Evolutionary conservation across 306 rosid species (phyloP).

Genomic region (Purshia tridentata): DNA sequence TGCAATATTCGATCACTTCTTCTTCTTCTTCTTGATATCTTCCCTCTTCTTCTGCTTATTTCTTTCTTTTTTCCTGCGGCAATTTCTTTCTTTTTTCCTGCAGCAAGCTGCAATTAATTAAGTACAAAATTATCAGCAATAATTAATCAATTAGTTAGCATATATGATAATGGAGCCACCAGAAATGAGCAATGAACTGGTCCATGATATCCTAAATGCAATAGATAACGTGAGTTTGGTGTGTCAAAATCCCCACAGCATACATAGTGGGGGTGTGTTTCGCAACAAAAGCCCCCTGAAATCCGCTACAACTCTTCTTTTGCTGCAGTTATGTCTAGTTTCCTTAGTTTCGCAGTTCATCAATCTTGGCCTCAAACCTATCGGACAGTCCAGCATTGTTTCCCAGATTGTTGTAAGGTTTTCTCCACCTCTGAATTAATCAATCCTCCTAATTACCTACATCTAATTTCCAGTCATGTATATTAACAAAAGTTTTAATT

Average conservation of each 20-base stretch:
- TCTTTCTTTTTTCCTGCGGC: neutral
- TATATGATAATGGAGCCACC: no score
- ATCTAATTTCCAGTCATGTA: no score
- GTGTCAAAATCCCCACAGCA: conserved; percentile 38
- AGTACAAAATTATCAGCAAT: no score
- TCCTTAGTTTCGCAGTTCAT: conserved; percentile 33
- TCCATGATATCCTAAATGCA: neutral
- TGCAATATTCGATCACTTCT: neutral
- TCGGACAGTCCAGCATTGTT: conserved; percentile 68
- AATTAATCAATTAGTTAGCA: no score
- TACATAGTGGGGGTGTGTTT: neutral
- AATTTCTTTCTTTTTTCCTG: neutral
- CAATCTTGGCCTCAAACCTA: conserved; percentile 36
- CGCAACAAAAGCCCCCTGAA: conserved; percentile 28
- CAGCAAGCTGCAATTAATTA: neutral
- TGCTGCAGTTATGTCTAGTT: conserved; percentile 50
- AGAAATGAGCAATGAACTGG: no score
- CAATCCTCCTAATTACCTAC: no score
- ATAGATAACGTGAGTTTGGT: conserved; percentile 31
- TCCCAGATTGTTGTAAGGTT: conserved; percentile 63
- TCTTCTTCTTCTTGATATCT: conserved; percentile 3
- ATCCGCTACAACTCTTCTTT: conserved; percentile 48
- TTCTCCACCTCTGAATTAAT: neutral
- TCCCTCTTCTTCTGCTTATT: neutral
- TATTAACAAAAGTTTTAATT: neutral